Base-by-base conservation (phyloP, 2,329 filamentous ascomycete species). In the Penicillium aurantiogriseum region DNA sequence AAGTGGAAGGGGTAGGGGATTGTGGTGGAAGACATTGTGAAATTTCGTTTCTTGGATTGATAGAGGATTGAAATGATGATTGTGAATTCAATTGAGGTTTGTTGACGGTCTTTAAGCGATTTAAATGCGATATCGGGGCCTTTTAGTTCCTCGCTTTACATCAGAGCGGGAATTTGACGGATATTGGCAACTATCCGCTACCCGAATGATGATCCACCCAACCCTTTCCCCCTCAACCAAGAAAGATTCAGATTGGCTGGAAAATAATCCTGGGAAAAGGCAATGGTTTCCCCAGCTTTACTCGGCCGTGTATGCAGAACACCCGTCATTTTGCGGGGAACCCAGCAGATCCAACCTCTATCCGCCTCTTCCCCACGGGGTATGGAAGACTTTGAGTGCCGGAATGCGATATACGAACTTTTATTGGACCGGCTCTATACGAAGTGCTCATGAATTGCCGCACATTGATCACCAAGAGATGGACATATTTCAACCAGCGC, bases 1-100 rank as follows among this genome's bases (percentile, higher is more conserved):
- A 65, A 65, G 13, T 59, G 51, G 57, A 65, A 64, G 1, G 63
- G 63, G 39, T 63, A 64, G 19, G 63, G 55, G 25, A 61, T 48
- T 17, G 49, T 52, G 49, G 43, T 63, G 17, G 50, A 11, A 17
- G 57, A 58, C 62, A 62, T 62, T 11, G 45, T 49, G 43, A 43
- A 25, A 9, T n/a, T 36, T 50, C 39, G 19, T 21, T 21, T 19
- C 36, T 39, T 39, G n/a, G n/a, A 39, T 39, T 39, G 9, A 19
- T 11, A 19, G 36, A 19, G n/a, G 36, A 13, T 39, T 39, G 9
- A 19, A 39, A 10, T 19, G n/a, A 5, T 19, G n/a, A 19, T 39
- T 19, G 36, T 2, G 5, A 17, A 13, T 13, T 39, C 5, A 39
- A 39, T 39, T 39, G n/a, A 21, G 10, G 2, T 5, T 4, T 1